phyloP scores from a whole-genome alignment of 2,329 filamentous ascomycete species.

The Macrophomina phaseolina region DNA sequence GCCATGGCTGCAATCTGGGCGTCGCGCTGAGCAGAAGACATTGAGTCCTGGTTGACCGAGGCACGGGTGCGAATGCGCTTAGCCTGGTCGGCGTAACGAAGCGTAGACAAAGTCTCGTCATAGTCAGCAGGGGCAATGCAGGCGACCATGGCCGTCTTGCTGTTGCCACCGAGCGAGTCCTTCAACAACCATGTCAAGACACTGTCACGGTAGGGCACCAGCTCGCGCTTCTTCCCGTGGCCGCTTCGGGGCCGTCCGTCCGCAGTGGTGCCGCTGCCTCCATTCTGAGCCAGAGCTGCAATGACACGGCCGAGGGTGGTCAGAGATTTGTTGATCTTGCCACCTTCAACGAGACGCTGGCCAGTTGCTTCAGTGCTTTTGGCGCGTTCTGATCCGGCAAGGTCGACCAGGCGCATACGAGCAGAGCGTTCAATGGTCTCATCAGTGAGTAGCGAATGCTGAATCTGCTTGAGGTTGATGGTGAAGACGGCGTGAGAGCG shows the following conservation, averaged over 20 bases:
- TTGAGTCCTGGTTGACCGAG: conserved; percentile 92
- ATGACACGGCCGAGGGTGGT: conserved; percentile 96
- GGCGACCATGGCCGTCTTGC: conserved; percentile 98
- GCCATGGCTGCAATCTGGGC: conserved; percentile 94
- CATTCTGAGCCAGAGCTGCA: conserved; percentile 70
- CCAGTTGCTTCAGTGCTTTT: conserved; percentile 96
- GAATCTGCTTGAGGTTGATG: conserved; percentile 96
- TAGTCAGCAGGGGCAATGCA: conserved; percentile 96
- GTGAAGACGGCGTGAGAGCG: conserved; percentile 98
- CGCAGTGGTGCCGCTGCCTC: background rate
- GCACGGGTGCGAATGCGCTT: conserved; percentile 96
- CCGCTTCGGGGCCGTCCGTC: conserved; percentile 64
- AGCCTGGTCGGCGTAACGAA: conserved; percentile 96
- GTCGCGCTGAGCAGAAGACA: conserved; percentile 90
- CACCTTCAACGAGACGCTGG: conserved; percentile 86
- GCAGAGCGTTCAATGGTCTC: conserved; percentile 95
- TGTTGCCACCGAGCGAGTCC: conserved; percentile 94
- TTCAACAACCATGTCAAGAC: conserved; percentile 86
- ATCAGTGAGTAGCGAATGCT: conserved; percentile 96
- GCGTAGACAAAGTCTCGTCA: conserved; percentile 93
- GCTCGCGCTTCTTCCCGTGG: conserved; percentile 58
- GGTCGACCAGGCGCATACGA: conserved; percentile 90
- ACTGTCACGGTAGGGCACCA: conserved; percentile 93
- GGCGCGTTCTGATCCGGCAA: conserved; percentile 92
- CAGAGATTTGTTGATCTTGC: conserved; percentile 98